Percentiles rank a stretch among this genome's conserved stretches.
Evolutionary conservation across 2,329 filamentous ascomycete genomes (phyloP).

Genomic region (Teratosphaeria pseudoeucalypti): DNA sequence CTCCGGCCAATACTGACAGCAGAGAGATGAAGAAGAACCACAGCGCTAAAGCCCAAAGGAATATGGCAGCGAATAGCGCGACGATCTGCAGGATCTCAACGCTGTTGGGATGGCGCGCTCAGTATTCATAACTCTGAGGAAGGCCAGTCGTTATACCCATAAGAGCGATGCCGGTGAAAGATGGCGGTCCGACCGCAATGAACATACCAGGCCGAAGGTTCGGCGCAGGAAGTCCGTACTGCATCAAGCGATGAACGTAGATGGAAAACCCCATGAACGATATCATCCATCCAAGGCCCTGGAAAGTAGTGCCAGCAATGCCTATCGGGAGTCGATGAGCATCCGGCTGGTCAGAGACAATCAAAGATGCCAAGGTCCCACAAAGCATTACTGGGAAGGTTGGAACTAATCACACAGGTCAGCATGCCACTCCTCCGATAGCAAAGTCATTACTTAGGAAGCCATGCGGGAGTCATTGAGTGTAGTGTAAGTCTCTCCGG

Average conservation of each 20-base stretch:
- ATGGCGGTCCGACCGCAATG: constrained; percentile 38
- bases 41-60: constrained; percentile 40
- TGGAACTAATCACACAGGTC: neutral
- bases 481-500: neutral
- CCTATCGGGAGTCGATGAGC: constrained; percentile 31
- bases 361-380: constrained; percentile 26
- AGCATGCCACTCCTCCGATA: neutral
- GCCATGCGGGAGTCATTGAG: neutral
- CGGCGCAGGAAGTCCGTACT: constrained; percentile 33
- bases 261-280: constrained; percentile 33
- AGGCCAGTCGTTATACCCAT: neutral
- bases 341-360: constrained; percentile 25
- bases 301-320: constrained; percentile 33
- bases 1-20: constrained; percentile 9
- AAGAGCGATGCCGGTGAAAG: neutral
- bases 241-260: constrained; percentile 31
- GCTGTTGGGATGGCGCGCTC: constrained; percentile 11
- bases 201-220: constrained; percentile 37
- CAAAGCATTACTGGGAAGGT: neutral
- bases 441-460: neutral
- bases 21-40: constrained; percentile 32
- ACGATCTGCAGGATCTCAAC: constrained; percentile 14
- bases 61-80: constrained; percentile 27
- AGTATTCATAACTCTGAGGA: constrained; percentile 11
- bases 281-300: constrained; percentile 38